Conservation (phyloP, 768 basidiomycete species). For the Pleurotus djamor region DNA sequence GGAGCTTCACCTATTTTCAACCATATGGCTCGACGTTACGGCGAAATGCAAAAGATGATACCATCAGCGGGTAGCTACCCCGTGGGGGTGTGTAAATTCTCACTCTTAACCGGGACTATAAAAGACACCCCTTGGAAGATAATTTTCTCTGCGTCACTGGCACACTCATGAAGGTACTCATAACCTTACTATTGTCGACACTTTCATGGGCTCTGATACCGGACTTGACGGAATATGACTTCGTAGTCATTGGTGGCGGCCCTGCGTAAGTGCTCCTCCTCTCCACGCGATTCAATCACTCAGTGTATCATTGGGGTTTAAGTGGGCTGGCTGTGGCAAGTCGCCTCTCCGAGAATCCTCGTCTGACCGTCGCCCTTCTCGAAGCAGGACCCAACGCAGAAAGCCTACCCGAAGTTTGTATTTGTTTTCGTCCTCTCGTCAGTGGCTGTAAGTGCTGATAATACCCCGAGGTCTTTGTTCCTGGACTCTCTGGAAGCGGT, state of each 20-base stretch:
- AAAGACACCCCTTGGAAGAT: no score
- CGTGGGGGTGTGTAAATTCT: no score
- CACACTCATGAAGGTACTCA: not conserved
- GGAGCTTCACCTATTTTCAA: no score
- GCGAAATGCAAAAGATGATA: no score
- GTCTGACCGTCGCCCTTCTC: conserved; percentile 25
- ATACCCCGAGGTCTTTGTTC: conserved; percentile 22
- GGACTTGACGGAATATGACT: conserved; percentile 18
- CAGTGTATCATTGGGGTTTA: not conserved
- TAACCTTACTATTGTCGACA: not conserved
- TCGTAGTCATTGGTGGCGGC: conserved; percentile 31
- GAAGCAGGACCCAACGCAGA: conserved; percentile 36
- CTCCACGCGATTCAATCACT: not conserved
- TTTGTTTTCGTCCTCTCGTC: not conserved
- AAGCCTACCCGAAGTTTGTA: conserved; percentile 30
- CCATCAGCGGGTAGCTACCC: no score
- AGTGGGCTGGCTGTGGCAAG: conserved; percentile 32
- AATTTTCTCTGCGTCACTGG: not conserved
- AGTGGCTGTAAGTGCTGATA: not conserved
- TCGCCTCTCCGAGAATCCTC: conserved; percentile 28
- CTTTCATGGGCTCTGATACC: not conserved
- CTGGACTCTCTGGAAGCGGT: conserved; percentile 25
- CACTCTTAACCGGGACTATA: no score
- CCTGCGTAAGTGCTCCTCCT: conserved; percentile 20
- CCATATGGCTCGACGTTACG: no score